Evolutionary conservation across 2,329 filamentous ascomycete species (phyloP), one percentile per base, ranked within the genome.

Genomic region (Dactylellina sp.): DNA sequence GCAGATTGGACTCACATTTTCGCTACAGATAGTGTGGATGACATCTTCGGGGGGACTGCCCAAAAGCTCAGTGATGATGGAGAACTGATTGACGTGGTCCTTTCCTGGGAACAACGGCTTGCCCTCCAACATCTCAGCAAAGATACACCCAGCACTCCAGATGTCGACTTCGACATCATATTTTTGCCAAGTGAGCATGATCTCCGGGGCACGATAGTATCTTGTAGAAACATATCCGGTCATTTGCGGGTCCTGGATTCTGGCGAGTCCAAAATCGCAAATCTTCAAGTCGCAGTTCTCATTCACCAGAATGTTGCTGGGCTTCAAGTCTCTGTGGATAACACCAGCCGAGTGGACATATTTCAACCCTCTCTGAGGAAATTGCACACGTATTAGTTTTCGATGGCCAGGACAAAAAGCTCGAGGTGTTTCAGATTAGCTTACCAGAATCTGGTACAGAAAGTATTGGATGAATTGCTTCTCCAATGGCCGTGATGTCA

Each of bases 391-490:
- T 24, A 71, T 39, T 49, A 52, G 39, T 22, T 59, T 39, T 6
- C 4, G 6, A 7, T 14, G 22, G 5, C 9, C 9, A 7, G 20
- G 46, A 9, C 18, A 35, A 16, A 2, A n/a, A 5, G 42, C 59
- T 61, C 44, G 11, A 22, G 22, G 7, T 39, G 12, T 44, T 35
- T 59, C 16, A n/a, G 39, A 59, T 59, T 35, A 32, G 77, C 90
- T 79, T 84, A 97, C 94, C 85, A 98, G 88, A 80, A 99, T 99
- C 83, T 99, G 95, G 83, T 99, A 99, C 75, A 99, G 87, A 82
- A 99, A 99, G 84, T 99, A 99, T 84, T 99, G 95, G 80, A 99
- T 98, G 83, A 99, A 99, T 83, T 99, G 95, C 84, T 97, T 98
- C 86, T 99, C 95, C 60, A 99, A 88, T 22, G 95, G 95, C 81